A percentile compares a stretch with the other conserved stretches of the same genome.
These are phyloP conservation scores for Solanum lignicaule DNA, from an alignment of 257 asterid genomes.

Conservation along the genomic window DNA sequence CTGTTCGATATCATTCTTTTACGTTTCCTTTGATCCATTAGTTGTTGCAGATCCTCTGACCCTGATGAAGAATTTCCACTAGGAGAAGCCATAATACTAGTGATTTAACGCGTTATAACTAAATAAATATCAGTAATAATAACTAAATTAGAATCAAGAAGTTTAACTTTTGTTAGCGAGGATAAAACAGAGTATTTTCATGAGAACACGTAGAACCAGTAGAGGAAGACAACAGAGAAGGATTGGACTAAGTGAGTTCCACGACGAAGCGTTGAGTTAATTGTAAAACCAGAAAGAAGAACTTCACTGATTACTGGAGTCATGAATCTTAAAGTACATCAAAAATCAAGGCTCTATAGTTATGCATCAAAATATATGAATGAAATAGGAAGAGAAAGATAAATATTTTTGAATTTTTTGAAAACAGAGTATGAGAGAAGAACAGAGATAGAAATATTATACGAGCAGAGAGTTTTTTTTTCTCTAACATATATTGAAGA, in stretches of 20 bases:
- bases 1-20: slow-evolving; percentile 33
- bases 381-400: neutral
- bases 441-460: neutral
- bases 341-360: neutral
- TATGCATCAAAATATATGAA: neutral
- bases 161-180: neutral
- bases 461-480: neutral
- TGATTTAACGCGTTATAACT: neutral
- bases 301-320: slow-evolving; percentile 31
- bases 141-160: neutral
- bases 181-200: neutral
- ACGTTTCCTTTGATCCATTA: slow-evolving; percentile 19
- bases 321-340: slow-evolving; percentile 11
- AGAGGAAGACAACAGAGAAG: slow-evolving; percentile 33
- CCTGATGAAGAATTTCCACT: slow-evolving; percentile 25
- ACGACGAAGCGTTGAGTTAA: slow-evolving; percentile 31
- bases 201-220: slow-evolving; percentile 39
- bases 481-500: neutral
- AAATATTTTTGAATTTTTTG: neutral
- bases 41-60: slow-evolving; percentile 5
- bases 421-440: neutral
- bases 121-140: neutral
- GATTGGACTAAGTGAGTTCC: slow-evolving; percentile 35
- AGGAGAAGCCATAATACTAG: slow-evolving; percentile 10
- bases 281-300: slow-evolving; percentile 26